A percentile compares a stretch with the other conserved stretches of the same genome.
Evolutionary conservation across 768 basidiomycete species (phyloP).

Genomic region (Sarcomyxa edulis): DNA sequence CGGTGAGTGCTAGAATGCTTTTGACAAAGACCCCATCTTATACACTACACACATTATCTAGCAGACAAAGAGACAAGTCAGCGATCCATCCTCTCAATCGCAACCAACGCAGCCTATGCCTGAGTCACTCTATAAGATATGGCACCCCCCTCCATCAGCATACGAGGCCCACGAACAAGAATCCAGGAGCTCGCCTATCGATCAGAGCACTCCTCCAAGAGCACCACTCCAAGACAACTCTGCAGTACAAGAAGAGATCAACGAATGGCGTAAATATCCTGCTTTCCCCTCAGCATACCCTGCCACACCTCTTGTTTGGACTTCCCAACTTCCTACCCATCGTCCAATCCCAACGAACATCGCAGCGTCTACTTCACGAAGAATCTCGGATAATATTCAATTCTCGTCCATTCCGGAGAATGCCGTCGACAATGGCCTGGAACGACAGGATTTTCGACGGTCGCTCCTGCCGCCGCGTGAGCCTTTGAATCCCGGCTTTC

Average conservation of each 20-base stretch:
- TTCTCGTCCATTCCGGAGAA: conserved; percentile 34
- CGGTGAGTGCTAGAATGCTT: too few relatives aligned
- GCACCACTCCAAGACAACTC: conserved; percentile 3
- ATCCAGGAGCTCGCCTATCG: conserved; percentile 10
- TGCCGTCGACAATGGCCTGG: conserved; percentile 27
- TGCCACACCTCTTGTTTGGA: conserved; percentile 50
- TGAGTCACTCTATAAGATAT: conserved; percentile 48
- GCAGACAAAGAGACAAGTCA: too few relatives aligned
- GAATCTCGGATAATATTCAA: not conserved
- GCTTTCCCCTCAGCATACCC: conserved; percentile 77
- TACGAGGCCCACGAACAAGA: conserved; percentile 30
- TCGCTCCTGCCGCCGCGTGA: conserved; percentile 66
- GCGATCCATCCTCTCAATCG: too few relatives aligned
- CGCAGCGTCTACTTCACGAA: conserved; percentile 1
- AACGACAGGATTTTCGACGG: conserved; percentile 60
- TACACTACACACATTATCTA: too few relatives aligned
- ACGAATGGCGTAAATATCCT: conserved; percentile 73
- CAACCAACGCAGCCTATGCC: too few relatives aligned
- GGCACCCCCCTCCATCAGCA: conserved; percentile 54
- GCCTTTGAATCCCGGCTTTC: conserved; percentile 54
- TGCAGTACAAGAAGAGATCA: conserved; percentile 25
- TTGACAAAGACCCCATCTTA: too few relatives aligned
- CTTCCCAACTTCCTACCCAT: conserved; percentile 26
- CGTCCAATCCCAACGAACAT: conserved; percentile 4
- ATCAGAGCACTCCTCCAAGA: conserved; percentile 6